phyloP scores from a whole-genome alignment of 2,329 filamentous ascomycete species.

The Penicillium olsonii region DNA sequence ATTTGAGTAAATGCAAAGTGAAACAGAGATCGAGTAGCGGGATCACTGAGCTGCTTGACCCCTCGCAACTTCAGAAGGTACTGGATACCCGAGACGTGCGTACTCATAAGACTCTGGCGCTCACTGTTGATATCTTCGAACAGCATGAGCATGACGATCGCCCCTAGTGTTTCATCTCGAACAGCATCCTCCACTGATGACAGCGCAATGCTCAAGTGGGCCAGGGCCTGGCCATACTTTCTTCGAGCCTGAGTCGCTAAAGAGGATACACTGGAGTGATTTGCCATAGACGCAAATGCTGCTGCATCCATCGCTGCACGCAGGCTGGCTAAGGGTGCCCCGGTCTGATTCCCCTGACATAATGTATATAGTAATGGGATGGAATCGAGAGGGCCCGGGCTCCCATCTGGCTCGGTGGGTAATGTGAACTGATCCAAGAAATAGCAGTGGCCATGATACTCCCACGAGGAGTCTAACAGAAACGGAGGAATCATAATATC shows the following conservation, averaged over 20 bases:
- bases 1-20: constrained; percentile 8
- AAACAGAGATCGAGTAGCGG: constrained; percentile 3
- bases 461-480: constrained; percentile 3
- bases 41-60: not conserved
- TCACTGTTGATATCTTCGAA: constrained; percentile 8
- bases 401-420: constrained; percentile 3
- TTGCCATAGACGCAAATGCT: not conserved
- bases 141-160: constrained; percentile 3
- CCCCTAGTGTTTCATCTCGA: not conserved
- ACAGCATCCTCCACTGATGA: not conserved
- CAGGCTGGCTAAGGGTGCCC: not conserved
- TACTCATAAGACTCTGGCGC: constrained; percentile 3
- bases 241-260: not conserved
- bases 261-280: not conserved
- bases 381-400: constrained; percentile 1
- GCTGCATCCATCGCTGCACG: constrained; percentile 2
- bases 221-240: constrained; percentile 1
- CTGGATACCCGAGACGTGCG: constrained; percentile 2
- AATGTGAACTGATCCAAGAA: constrained; percentile 5
- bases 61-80: constrained; percentile 4
- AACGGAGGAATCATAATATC: not conserved
- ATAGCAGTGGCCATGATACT: constrained; percentile 5
- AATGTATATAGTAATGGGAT: constrained; percentile 3
- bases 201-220: not conserved
- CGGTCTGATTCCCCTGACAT: not conserved